phyloP scores from a whole-genome alignment of 495 filamentous ascomycete species.

The Darksidea phi region DNA sequence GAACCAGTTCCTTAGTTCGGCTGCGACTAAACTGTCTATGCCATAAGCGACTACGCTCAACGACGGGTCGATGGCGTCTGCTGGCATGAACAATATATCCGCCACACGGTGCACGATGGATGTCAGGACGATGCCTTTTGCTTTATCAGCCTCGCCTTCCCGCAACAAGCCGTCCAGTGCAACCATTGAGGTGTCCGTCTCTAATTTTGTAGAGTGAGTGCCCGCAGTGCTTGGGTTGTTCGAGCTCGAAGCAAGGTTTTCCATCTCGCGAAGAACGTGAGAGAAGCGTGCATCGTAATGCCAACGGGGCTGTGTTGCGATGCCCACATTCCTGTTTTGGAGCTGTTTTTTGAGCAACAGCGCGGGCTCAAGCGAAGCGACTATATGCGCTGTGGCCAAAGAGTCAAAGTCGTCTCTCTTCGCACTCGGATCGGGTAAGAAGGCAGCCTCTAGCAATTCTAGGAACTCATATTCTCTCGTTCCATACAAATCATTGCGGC shows the following conservation, averaged over 20 bases:
- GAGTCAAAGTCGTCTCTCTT: not conserved
- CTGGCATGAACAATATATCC: slow-evolving; percentile 37
- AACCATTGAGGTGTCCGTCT: not conserved
- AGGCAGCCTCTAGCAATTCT: slow-evolving; percentile 4
- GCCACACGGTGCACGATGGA: slow-evolving; percentile 30
- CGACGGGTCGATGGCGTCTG: slow-evolving; percentile 21
- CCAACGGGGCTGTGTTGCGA: too few relatives aligned
- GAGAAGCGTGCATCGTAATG: too few relatives aligned
- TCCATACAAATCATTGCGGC: slow-evolving; percentile 3
- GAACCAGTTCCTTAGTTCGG: slow-evolving; percentile 45
- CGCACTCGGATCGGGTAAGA: not conserved
- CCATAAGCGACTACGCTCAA: slow-evolving; percentile 39
- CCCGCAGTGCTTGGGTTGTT: too few relatives aligned
- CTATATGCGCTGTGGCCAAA: not conserved
- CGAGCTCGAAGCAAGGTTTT: too few relatives aligned
- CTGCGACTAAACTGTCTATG: slow-evolving; percentile 44
- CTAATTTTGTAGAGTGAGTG: not conserved
- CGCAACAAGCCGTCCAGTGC: slow-evolving; percentile 1
- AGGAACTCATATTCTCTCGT: slow-evolving; percentile 5
- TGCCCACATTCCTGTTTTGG: too few relatives aligned
- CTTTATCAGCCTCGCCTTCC: not conserved
- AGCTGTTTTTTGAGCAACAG: too few relatives aligned
- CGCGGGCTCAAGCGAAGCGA: not conserved
- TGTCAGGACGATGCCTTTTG: slow-evolving; percentile 17
- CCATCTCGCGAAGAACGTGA: too few relatives aligned